Percentiles rank a stretch among this genome's conserved stretches.
Evolutionary conservation across 2,329 filamentous ascomycete genomes (phyloP).

Genomic region (Cryphonectria carpinicola): DNA sequence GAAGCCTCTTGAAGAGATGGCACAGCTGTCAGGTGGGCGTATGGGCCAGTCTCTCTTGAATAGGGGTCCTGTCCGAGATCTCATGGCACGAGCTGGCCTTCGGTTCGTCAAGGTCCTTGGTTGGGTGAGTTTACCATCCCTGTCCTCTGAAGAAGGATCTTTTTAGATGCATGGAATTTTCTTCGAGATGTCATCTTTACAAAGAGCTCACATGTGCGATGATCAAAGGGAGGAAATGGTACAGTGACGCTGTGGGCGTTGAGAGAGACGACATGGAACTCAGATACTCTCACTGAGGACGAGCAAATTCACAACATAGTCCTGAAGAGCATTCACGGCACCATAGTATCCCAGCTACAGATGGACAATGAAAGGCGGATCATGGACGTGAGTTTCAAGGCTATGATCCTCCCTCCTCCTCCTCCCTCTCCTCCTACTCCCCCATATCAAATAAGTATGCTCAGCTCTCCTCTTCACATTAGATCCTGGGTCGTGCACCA

Average conservation of each 20-base stretch:
- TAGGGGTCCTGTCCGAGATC: not conserved
- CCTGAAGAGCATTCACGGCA: not conserved
- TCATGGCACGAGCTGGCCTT: not conserved
- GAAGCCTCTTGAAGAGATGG: not conserved
- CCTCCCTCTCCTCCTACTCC: not conserved
- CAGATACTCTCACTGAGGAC: not conserved
- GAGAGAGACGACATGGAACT: not conserved
- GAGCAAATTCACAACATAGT: not conserved
- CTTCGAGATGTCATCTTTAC: not conserved
- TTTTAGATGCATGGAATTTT: not conserved
- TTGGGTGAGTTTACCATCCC: not conserved
- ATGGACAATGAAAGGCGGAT: not conserved
- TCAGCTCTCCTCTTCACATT: not conserved
- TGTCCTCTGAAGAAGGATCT: not conserved
- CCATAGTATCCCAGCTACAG: not conserved
- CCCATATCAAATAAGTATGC: not conserved
- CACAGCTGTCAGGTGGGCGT: not conserved
- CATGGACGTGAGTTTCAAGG: not conserved
- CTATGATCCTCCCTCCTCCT: not conserved
- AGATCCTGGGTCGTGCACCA: not conserved
- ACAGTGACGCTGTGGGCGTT: conserved; percentile 15
- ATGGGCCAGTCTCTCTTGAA: not conserved
- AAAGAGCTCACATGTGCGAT: not conserved
- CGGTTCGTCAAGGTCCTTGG: conserved; percentile 2
- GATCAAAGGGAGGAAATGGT: not conserved